A percentile compares a stretch with the other conserved stretches of the same genome.
Evolutionary conservation across 495 filamentous ascomycete species (phyloP).

Genomic region (Podospora bellae-mahoneyi): DNA sequence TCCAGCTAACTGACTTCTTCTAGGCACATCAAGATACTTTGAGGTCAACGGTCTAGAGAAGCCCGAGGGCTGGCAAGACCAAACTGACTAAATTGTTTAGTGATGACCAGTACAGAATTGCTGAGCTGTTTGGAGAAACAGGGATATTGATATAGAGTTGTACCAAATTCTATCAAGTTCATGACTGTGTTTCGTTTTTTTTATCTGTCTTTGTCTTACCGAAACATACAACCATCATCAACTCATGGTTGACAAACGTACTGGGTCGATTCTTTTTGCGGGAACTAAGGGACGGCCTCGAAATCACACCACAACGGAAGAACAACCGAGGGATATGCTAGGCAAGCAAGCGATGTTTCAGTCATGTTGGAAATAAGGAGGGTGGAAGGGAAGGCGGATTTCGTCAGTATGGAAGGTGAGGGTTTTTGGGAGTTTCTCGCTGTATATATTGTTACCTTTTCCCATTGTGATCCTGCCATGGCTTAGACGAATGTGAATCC

Average conservation of each 20-base stretch:
- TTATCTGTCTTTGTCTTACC: background rate
- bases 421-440: background rate
- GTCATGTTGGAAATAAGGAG: background rate
- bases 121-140: background rate
- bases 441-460: background rate
- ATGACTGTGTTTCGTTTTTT: background rate
- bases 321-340: background rate
- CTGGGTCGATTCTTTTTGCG: background rate
- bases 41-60: slow-evolving; percentile 73
- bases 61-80: slow-evolving; percentile 75
- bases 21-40: slow-evolving; percentile 78
- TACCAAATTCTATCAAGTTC: background rate
- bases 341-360: background rate
- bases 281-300: background rate
- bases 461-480: background rate
- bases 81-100: slow-evolving; percentile 50
- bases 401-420: background rate
- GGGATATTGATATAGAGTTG: background rate
- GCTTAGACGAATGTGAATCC: background rate
- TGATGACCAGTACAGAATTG: background rate
- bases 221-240: background rate
- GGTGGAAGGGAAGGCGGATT: background rate
- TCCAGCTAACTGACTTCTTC: background rate
- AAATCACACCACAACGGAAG: background rate
- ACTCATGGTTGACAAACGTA: background rate